These are phyloP conservation scores for Blastobotrys robertii DNA, from an alignment of 805 yeast species.

Conservation along the genomic window DNA sequence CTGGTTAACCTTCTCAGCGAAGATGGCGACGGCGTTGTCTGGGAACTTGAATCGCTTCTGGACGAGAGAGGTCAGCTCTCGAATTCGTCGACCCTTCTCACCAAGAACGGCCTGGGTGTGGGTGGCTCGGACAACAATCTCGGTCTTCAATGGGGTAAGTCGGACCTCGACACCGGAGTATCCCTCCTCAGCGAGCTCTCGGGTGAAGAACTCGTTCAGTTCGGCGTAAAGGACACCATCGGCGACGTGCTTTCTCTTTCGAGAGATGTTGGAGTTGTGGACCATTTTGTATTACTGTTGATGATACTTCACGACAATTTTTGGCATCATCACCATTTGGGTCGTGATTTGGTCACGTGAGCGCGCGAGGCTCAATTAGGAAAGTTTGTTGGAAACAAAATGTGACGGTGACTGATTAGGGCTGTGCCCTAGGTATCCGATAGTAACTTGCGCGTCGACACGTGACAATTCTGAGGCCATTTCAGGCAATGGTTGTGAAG, in stretches of 20 bases:
- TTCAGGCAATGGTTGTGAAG: too few species aligned
- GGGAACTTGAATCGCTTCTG: slow-evolving; percentile 98
- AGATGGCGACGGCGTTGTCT: slow-evolving; percentile 86
- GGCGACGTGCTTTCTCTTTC: slow-evolving; percentile 99
- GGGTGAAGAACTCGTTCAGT: slow-evolving; percentile 99
- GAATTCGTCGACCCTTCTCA: slow-evolving; percentile 99
- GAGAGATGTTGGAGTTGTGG: slow-evolving; percentile 51
- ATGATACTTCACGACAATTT: slow-evolving; percentile 2
- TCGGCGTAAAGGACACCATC: slow-evolving; percentile 99
- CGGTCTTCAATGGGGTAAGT: slow-evolving; percentile 96
- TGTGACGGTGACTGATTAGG: neutral
- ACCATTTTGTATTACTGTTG: slow-evolving; percentile 16
- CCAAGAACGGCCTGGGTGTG: slow-evolving; percentile 98
- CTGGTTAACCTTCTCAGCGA: slow-evolving; percentile 99
- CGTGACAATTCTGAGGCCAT: too few species aligned
- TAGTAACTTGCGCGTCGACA: too few species aligned
- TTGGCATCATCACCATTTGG: neutral
- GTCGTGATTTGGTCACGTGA: slow-evolving; percentile 2
- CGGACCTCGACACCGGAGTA: slow-evolving; percentile 99
- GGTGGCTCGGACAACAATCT: slow-evolving; percentile 97
- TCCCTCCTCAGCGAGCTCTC: slow-evolving; percentile 99
- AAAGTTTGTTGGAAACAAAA: slow-evolving; percentile 1
- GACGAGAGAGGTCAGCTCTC: slow-evolving; percentile 93
- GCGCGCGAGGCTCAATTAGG: neutral
- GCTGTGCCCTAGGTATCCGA: too few species aligned